Conservation (phyloP, 352 stramenopile species). For the Globisporangium spiculum region DNA sequence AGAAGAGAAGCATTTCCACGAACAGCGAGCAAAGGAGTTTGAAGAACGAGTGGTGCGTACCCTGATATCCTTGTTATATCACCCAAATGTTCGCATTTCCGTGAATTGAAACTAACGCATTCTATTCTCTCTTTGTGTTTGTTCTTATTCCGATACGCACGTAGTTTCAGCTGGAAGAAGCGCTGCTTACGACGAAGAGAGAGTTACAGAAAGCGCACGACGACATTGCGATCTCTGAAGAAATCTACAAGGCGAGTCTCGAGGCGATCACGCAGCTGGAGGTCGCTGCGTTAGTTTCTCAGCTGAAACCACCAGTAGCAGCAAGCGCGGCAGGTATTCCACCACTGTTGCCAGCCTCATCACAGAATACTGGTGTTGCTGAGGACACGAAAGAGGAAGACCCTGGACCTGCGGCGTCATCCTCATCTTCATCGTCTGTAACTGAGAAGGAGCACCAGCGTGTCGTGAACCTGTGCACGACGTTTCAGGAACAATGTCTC, state of each 20-base stretch:
- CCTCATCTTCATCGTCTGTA: too few relatives aligned
- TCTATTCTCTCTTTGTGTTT: neutral
- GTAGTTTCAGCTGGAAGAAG: conserved; percentile 26
- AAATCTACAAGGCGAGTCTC: conserved; percentile 67
- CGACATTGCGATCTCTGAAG: conserved; percentile 42
- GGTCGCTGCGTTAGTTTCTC: conserved; percentile 7
- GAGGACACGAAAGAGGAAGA: neutral
- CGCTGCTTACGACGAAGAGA: conserved; percentile 24
- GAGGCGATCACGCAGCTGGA: conserved; percentile 59
- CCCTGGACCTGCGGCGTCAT: neutral
- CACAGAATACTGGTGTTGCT: neutral
- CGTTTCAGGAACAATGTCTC: conserved; percentile 79
- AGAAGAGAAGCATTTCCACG: conserved; percentile 17
- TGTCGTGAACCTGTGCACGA: conserved; percentile 44
- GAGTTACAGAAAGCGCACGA: conserved; percentile 39
- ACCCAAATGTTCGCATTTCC: too few relatives aligned
- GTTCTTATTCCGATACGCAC: conserved; percentile 13
- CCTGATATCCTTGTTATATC: neutral
- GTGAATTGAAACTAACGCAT: too few relatives aligned
- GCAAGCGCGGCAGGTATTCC: neutral
- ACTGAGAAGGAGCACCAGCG: conserved; percentile 37
- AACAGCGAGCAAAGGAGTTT: neutral
- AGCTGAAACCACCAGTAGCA: neutral
- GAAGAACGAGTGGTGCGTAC: neutral
- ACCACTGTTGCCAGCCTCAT: neutral